phyloP scores from a whole-genome alignment of 495 filamentous ascomycete genomes.

The Penicillium cataractarum region DNA sequence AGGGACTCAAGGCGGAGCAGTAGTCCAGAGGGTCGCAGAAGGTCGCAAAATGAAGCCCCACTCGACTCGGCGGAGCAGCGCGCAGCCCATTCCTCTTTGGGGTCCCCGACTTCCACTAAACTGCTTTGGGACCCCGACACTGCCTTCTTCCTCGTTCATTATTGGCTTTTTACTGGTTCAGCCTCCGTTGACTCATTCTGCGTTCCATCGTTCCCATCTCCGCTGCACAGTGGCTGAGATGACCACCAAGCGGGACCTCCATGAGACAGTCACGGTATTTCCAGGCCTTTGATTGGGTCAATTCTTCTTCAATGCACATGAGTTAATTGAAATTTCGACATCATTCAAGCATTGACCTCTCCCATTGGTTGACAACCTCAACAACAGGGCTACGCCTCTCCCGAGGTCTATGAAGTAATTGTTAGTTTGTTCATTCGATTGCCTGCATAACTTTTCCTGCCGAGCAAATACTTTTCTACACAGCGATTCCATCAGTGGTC shows the following conservation, averaged over 20 bases:
- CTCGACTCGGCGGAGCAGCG: conserved; percentile 8
- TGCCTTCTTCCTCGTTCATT: not conserved
- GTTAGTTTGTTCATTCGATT: not conserved
- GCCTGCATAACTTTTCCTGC: not conserved
- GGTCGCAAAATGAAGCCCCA: not conserved
- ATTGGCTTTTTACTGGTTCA: conserved; percentile 1
- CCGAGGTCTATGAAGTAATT: not conserved
- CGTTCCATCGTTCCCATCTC: conserved; percentile 3
- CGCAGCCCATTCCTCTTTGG: conserved; percentile 29
- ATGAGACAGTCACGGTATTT: not conserved
- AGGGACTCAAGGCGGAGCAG: conserved; percentile 2
- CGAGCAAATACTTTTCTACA: too few relatives aligned
- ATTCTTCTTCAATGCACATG: not conserved
- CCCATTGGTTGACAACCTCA: not conserved
- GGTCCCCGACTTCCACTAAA: conserved; percentile 38
- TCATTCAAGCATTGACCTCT: not conserved
- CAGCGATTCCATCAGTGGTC: too few relatives aligned
- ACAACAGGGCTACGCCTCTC: not conserved
- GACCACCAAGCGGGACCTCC: not conserved
- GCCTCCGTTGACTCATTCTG: conserved; percentile 9
- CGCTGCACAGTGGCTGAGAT: conserved; percentile 3
- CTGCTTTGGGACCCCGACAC: conserved; percentile 41
- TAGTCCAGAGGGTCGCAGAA: not conserved
- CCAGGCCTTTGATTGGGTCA: not conserved
- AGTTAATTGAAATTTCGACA: conserved; percentile 1